Evolutionary conservation across 257 asterid species (phyloP), one percentile per base, ranked within the genome.

Genomic region (Scutellaria barbata): DNA sequence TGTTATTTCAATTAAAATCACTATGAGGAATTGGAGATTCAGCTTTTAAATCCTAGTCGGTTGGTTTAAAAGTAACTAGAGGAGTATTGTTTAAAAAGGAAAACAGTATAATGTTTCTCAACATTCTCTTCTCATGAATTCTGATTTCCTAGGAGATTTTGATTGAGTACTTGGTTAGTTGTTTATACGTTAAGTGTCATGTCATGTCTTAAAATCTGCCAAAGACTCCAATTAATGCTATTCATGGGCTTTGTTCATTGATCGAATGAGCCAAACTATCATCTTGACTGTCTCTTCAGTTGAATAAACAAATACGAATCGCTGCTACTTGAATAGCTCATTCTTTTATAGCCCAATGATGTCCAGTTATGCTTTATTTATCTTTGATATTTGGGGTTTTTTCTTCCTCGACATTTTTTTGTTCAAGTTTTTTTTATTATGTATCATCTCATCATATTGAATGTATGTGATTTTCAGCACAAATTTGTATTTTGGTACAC

Each of bases 401-500:
- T n/a, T 55, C 62, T 55, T 52, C 30, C 46, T 42, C 46, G n/a
- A 46, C 52, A 12, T 46, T 2, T 46, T 46, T 2, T 46, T 46
- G 12, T 46, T 46, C 35, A 30, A 30, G 69, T 16, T 61, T 45
- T 61, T 45, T 16, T 74, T 12, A 16, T 9, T 9, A 22, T 4
- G 9, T 7, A 12, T 14, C 59, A n/a, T 74, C 63, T 71, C 52
- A 48, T 73, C 33, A 30, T 46, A 52, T 20, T 58, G 10, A 63
- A 5, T 25, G 7, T 9, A 8, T 77, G 51, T 57, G 70, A 76
- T 82, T 55, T 74, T 62, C 86, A 95, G 99, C 76, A 89, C 80
- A 95, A 89, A 74, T 92, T 85, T 74, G 89, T 88, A 8, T 88
- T 89, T 70, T 95, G 99, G 99, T 92, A 95, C 81, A 95, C 99